Conservation (phyloP, 2,329 filamentous ascomycete species). For the Stagonosporopsis rhizophila region DNA sequence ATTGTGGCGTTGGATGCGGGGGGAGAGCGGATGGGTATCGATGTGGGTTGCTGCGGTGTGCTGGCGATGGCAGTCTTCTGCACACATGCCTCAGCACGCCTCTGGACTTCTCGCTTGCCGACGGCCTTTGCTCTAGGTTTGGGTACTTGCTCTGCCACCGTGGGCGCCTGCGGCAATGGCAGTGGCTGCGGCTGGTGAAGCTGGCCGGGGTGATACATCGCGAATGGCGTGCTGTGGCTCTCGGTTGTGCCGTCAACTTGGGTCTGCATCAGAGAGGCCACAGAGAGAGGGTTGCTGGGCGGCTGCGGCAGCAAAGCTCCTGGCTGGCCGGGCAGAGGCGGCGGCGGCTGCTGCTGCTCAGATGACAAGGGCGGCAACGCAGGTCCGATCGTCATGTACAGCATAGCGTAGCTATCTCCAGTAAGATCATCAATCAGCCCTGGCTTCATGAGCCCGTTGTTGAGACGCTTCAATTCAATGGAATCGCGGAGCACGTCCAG, state of each 20-base stretch:
- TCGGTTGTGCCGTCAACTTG: slow-evolving; percentile 40
- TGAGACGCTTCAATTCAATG: slow-evolving; percentile 77
- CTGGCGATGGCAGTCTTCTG: slow-evolving; percentile 45
- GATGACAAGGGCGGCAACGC: slow-evolving; percentile 60
- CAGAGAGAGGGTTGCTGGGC: slow-evolving; percentile 30
- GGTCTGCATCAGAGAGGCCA: slow-evolving; percentile 43
- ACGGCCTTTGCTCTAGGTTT: slow-evolving; percentile 62
- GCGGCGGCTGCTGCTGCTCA: slow-evolving; percentile 44
- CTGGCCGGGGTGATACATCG: slow-evolving; percentile 37
- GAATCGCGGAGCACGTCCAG: slow-evolving; percentile 71
- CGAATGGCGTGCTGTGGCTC: slow-evolving; percentile 31
- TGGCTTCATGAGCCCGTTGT: slow-evolving; percentile 85
- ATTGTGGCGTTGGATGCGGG: slow-evolving; percentile 26
- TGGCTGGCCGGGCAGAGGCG: slow-evolving; percentile 14
- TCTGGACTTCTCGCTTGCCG: slow-evolving; percentile 65
- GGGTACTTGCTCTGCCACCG: slow-evolving; percentile 30
- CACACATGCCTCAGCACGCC: slow-evolving; percentile 64
- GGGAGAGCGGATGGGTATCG: slow-evolving; percentile 47
- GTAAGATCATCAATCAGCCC: slow-evolving; percentile 91
- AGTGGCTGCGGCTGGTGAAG: slow-evolving; percentile 26
- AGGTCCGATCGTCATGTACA: slow-evolving; percentile 73
- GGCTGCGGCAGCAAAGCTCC: slow-evolving; percentile 12
- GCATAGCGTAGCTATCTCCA: slow-evolving; percentile 81
- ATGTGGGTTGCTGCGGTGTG: slow-evolving; percentile 37
- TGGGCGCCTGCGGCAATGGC: slow-evolving; percentile 21